Evolutionary conservation across 495 filamentous ascomycete species (phyloP).

Genomic region (Lichenothelia convexa): DNA sequence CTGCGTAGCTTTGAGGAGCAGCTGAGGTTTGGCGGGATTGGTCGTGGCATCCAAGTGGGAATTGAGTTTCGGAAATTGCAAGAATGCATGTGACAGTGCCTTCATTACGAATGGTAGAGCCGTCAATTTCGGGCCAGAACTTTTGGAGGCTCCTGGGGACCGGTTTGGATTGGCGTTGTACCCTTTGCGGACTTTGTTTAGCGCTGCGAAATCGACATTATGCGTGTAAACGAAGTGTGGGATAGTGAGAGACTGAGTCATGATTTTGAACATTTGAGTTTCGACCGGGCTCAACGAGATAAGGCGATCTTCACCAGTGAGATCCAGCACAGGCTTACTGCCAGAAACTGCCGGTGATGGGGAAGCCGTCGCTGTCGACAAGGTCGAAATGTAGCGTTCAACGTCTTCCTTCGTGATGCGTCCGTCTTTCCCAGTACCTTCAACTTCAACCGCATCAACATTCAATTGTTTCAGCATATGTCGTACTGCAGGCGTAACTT

Average conservation of each 20-base stretch:
- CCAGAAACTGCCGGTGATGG: slow-evolving; percentile 5
- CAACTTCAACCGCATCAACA: slow-evolving; percentile 55
- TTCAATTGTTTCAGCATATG: slow-evolving; percentile 62
- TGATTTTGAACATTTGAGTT: slow-evolving; percentile 86
- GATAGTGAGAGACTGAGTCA: slow-evolving; percentile 77
- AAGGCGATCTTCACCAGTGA: slow-evolving; percentile 34
- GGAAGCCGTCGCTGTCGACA: slow-evolving; percentile 3
- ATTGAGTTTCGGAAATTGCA: slow-evolving; percentile 72
- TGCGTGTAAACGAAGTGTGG: slow-evolving; percentile 90
- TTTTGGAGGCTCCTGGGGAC: too few species aligned
- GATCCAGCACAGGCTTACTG: too few species aligned
- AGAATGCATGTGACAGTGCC: slow-evolving; percentile 68
- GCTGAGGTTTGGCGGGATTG: slow-evolving; percentile 36
- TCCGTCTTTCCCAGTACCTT: slow-evolving; percentile 80
- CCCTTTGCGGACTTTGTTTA: slow-evolving; percentile 58
- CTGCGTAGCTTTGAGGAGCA: slow-evolving; percentile 65
- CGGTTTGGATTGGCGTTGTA: too few species aligned
- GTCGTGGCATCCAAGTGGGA: slow-evolving; percentile 48
- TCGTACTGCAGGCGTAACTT: slow-evolving; percentile 85
- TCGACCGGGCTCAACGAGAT: slow-evolving; percentile 59
- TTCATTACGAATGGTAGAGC: slow-evolving; percentile 93
- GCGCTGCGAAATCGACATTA: slow-evolving; percentile 59
- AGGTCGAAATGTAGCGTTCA: slow-evolving; percentile 38
- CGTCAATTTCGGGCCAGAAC: too few species aligned
- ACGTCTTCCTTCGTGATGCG: slow-evolving; percentile 88